Evolutionary conservation across 208 protist species (phyloP).

Genomic region (Leishmania mexicana): DNA sequence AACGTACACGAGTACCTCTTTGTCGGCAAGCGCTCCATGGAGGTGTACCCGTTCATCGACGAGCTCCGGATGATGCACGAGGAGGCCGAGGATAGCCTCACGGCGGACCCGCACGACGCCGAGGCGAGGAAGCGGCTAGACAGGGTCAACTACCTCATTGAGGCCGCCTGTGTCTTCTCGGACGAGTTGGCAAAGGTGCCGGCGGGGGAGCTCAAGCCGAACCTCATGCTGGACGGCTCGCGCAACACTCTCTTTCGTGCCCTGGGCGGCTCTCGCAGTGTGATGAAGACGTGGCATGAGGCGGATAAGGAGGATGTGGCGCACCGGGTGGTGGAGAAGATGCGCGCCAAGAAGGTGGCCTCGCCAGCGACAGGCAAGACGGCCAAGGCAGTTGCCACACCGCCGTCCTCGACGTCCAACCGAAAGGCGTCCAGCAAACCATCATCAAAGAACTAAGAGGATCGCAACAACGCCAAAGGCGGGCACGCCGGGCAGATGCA

Average conservation of each 20-base stretch:
- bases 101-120: constrained; percentile 32
- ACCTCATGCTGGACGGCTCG: constrained; percentile 68
- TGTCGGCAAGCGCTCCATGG: constrained; percentile 65
- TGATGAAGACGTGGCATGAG: constrained; percentile 25
- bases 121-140: constrained; percentile 34
- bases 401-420: background rate
- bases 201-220: constrained; percentile 56
- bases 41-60: constrained; percentile 77
- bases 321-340: constrained; percentile 24
- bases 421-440: background rate
- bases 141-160: constrained; percentile 47
- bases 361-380: background rate
- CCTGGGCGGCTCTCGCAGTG: constrained; percentile 36
- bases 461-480: background rate
- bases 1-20: constrained; percentile 89
- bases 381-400: background rate
- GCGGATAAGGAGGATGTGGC: constrained; percentile 32
- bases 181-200: constrained; percentile 68
- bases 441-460: background rate
- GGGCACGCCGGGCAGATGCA: background rate
- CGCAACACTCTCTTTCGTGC: constrained; percentile 45
- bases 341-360: constrained; percentile 8
- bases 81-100: constrained; percentile 55
- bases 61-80: constrained; percentile 65
- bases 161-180: constrained; percentile 75